Percentiles rank a stretch among this genome's conserved stretches.
Conservation (phyloP, 495 filamentous ascomycete genomes). For the Daldinia concentrica region DNA sequence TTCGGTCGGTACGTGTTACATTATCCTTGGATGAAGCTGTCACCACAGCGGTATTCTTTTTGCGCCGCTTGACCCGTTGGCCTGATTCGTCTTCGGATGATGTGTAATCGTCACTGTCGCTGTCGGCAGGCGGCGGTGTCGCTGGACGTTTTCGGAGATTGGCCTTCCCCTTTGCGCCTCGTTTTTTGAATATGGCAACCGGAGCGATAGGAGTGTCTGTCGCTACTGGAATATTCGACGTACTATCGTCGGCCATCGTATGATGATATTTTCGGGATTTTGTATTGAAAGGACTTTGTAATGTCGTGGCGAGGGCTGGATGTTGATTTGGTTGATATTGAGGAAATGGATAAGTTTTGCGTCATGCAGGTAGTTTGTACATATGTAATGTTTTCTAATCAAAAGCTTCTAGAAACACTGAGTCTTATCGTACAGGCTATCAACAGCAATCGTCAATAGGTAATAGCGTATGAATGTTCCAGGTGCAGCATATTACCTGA, state of each 20-base stretch:
- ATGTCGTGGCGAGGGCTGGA: background rate
- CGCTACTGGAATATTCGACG: conserved; percentile 41
- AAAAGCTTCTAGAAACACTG: conserved; percentile 25
- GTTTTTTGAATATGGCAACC: conserved; percentile 86
- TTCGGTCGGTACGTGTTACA: conserved; percentile 50
- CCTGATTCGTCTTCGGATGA: conserved; percentile 83
- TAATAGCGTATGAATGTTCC: background rate
- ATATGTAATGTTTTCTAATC: background rate
- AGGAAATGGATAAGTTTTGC: background rate
- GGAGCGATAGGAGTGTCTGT: conserved; percentile 50
- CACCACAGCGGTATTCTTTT: conserved; percentile 71
- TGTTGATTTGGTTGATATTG: background rate
- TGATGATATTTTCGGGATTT: background rate
- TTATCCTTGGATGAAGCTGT: conserved; percentile 62
- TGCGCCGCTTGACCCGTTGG: conserved; percentile 77
- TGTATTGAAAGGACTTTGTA: background rate
- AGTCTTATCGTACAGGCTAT: background rate
- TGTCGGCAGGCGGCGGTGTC: conserved; percentile 76
- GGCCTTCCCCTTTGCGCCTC: conserved; percentile 76
- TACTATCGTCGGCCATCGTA: conserved; percentile 41
- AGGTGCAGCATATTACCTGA: background rate
- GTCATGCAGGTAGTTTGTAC: background rate
- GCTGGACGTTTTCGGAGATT: conserved; percentile 84
- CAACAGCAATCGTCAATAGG: background rate
- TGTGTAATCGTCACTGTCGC: conserved; percentile 65